Evolutionary conservation across 192 early-diverging fungal species (phyloP), one percentile per base, ranked within the genome.

Genomic region (Umbelopsis isabellina): DNA sequence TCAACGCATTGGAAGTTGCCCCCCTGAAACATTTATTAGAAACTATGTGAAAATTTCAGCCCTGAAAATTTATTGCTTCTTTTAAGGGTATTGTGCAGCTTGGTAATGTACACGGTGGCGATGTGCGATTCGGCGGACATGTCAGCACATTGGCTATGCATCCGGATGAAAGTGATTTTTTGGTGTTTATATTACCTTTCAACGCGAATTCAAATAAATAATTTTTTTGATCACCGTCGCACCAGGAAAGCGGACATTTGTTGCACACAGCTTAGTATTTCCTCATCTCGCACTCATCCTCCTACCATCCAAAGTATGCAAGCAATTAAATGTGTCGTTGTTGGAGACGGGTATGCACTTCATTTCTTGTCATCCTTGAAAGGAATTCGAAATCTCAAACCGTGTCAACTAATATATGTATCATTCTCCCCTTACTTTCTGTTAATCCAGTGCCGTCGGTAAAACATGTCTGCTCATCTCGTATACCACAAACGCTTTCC

Each of bases 401-500:
- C 9, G 4, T 7, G 9, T 12, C 21, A 23, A 49, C 21, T 47
- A 25, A 23, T 21, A 69, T 12, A 72, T 37, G 18, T 13, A 10
- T 35, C 11, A n/a, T 37, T 35, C 18, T 15, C 21, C 51, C 21
- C 33, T 66, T 49, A 12, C 46, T 45, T 23, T 20, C 66, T 49
- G n/a, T n/a, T 47, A 46, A 27, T 33, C 66, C 44, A 94, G 93
- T 89, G 93, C 94, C 49, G 93, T 94, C 67, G 91, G 91, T 73
- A 97, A 98, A 84, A 98, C 97, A 48, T 98, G 97, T 80, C 90
- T 97, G 46, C 82, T 99, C 68, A 99, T 99, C 82, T 90, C 88
- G 82, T 99, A 99, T 86, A 99, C 97, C 18, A 99, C 97, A 71
- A 99, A 99, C 86, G 97, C 97, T 35, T 99, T 99, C 84, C 97